Conservation (phyloP, 2,329 filamentous ascomycete genomes). For the Colletotrichum nymphaeae region DNA sequence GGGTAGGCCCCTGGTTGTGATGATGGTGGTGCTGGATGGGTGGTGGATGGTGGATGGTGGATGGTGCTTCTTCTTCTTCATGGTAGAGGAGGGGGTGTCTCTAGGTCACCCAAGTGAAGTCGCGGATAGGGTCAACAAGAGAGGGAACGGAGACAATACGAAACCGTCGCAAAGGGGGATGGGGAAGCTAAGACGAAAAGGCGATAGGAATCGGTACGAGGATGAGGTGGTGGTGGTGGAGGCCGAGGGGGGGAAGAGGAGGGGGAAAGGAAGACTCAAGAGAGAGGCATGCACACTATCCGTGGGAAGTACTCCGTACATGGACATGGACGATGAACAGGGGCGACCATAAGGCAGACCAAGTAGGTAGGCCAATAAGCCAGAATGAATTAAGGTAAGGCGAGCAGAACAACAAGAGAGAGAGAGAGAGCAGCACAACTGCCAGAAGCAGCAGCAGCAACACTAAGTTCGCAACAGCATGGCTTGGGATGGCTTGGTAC, state of each 20-base stretch:
- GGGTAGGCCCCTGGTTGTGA: conserved; percentile 9
- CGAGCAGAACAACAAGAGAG: background rate
- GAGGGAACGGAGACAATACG: conserved; percentile 33
- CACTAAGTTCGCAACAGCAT: background rate
- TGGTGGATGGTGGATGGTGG: background rate
- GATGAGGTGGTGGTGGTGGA: background rate
- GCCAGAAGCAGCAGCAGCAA: background rate
- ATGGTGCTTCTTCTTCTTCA: background rate
- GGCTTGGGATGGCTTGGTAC: conserved; percentile 4
- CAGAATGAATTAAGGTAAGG: conserved; percentile 23
- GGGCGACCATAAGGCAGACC: conserved; percentile 18
- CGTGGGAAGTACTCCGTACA: too few relatives aligned
- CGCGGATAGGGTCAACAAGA: conserved; percentile 30
- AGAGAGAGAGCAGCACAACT: background rate
- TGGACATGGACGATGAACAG: background rate
- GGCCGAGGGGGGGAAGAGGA: background rate
- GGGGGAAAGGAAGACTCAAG: background rate
- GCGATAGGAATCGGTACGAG: conserved; percentile 27
- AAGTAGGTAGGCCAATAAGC: conserved; percentile 12
- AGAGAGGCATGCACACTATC: too few relatives aligned
- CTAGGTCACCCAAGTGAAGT: conserved; percentile 1
- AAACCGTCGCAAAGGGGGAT: conserved; percentile 34
- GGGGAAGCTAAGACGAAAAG: conserved; percentile 33
- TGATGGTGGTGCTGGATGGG: background rate
- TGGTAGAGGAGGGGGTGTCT: background rate